Evolutionary conservation across 331 rosid species (phyloP).

Genomic region (Arachis monticola): DNA sequence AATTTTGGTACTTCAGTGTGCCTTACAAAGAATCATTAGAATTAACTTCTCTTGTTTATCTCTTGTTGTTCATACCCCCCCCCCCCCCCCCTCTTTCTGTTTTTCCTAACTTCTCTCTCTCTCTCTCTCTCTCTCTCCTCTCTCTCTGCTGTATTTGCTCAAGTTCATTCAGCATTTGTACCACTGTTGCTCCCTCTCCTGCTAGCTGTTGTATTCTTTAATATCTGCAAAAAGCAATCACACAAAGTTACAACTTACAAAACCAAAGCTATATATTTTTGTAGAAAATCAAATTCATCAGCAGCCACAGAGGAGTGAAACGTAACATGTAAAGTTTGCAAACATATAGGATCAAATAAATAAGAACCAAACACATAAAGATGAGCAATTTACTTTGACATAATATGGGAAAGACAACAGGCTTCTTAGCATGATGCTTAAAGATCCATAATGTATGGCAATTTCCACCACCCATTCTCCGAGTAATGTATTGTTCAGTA

Average conservation of each 20-base stretch:
- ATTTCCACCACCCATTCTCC: no score
- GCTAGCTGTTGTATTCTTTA: conserved; percentile 58
- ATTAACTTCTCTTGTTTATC: no score
- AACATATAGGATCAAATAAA: not conserved
- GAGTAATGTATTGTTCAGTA: not conserved
- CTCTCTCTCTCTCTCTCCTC: not conserved
- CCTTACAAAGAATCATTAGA: no score
- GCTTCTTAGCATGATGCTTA: not conserved
- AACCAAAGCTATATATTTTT: not conserved
- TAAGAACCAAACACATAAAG: not conserved
- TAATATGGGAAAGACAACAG: not conserved
- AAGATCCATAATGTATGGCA: not conserved
- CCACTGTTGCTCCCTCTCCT: conserved; percentile 51
- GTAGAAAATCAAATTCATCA: not conserved
- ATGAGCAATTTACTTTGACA: not conserved
- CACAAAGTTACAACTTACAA: not conserved
- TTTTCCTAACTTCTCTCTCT: not conserved
- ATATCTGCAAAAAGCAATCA: conserved; percentile 40
- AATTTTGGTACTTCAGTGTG: no score
- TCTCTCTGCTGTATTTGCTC: not conserved
- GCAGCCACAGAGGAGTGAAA: not conserved
- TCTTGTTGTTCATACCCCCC: no score
- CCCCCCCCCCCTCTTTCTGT: no score
- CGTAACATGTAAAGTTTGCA: not conserved
- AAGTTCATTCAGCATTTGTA: conserved; percentile 44